Percentiles rank a stretch among this genome's conserved stretches.
phyloP scores from a whole-genome alignment of 805 yeast species.

The Starmerella ratchasimensis region DNA sequence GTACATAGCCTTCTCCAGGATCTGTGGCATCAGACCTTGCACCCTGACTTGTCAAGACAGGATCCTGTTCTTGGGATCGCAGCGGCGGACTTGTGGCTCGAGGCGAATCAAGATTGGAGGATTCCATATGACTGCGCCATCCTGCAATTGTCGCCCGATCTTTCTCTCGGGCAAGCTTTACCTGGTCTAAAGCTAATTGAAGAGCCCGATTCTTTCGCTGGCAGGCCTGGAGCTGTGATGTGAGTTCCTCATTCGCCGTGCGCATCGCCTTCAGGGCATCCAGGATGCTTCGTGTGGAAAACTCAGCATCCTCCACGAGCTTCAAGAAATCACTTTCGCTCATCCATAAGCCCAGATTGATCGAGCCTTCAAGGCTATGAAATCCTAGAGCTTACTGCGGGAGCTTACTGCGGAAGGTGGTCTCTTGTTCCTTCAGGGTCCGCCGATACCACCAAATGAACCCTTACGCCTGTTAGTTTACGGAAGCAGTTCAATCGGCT shows the following conservation, averaged over 20 bases:
- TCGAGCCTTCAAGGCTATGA: too few relatives aligned
- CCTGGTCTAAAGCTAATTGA: not conserved
- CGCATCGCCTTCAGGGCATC: not conserved
- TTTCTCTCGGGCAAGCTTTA: slow-evolving; percentile 2
- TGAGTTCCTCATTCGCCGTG: not conserved
- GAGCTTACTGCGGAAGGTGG: too few relatives aligned
- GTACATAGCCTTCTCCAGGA: too few relatives aligned
- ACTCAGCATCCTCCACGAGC: not conserved
- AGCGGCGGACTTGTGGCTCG: not conserved
- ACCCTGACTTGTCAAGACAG: not conserved
- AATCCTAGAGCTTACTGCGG: too few relatives aligned
- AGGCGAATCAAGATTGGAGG: not conserved
- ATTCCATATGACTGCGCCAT: slow-evolving; percentile 5
- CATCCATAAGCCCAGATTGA: too few relatives aligned
- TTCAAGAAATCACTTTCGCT: too few relatives aligned
- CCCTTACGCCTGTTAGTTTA: too few relatives aligned
- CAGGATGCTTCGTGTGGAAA: not conserved
- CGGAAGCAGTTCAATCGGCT: too few relatives aligned
- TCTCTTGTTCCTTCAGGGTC: too few relatives aligned
- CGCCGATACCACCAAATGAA: too few relatives aligned
- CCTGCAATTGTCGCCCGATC: slow-evolving; percentile 4
- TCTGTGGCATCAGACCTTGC: not conserved
- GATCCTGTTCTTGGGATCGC: not conserved
- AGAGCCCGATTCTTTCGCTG: slow-evolving; percentile 5
- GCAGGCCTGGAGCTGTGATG: not conserved